Conservation (phyloP, 2,329 filamentous ascomycete species). For the Penicillium sp. region DNA sequence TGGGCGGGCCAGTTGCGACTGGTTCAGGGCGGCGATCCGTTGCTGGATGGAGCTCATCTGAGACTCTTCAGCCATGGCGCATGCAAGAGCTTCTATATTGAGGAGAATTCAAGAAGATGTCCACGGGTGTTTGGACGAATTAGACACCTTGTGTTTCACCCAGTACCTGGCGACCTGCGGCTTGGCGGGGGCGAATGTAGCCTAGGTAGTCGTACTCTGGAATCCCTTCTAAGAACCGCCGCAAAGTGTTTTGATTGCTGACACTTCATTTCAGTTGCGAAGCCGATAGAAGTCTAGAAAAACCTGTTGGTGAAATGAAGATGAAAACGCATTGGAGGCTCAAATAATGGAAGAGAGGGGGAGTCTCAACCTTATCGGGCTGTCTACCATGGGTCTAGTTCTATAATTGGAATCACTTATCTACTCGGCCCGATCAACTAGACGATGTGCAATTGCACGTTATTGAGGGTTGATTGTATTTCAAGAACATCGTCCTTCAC, state of each 20-base stretch:
- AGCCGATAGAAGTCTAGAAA: not conserved
- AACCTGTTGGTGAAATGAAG: not conserved
- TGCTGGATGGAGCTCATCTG: slow-evolving; percentile 45
- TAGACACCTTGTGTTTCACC: slow-evolving; percentile 24
- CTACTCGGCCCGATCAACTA: not conserved
- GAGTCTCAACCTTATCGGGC: not conserved
- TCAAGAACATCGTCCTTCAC: slow-evolving; percentile 13
- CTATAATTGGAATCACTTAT: slow-evolving; percentile 7
- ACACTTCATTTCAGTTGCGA: not conserved
- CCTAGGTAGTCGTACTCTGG: slow-evolving; percentile 1
- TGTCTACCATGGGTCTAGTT: slow-evolving; percentile 13
- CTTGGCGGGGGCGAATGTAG: slow-evolving; percentile 22
- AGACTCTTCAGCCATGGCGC: slow-evolving; percentile 42
- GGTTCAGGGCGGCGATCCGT: slow-evolving; percentile 46
- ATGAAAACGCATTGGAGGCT: not conserved
- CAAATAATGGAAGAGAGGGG: not conserved
- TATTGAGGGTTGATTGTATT: slow-evolving; percentile 11
- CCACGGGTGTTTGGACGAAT: slow-evolving; percentile 1
- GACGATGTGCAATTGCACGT: not conserved
- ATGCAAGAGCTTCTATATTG: not conserved
- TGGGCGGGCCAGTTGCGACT: slow-evolving; percentile 40
- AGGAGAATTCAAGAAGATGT: not conserved
- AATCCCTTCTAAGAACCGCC: not conserved
- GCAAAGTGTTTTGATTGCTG: not conserved
- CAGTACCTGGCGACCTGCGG: slow-evolving; percentile 9